Conservation (phyloP, 805 yeast genomes). For the Lachancea nothofagi region DNA sequence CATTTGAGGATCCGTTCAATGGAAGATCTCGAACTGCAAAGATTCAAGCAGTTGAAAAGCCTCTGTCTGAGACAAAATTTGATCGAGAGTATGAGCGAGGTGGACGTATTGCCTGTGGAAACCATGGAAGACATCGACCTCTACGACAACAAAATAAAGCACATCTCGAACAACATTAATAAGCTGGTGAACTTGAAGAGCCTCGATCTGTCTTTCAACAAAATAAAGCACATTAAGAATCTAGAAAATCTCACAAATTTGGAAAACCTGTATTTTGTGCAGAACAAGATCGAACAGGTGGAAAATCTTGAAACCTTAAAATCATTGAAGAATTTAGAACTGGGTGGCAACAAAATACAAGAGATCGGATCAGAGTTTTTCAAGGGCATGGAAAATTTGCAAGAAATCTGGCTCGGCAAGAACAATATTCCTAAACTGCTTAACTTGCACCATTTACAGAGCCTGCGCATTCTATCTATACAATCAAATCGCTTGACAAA, state of each 20-base stretch:
- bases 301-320: constrained; percentile 54
- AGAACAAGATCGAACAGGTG: constrained; percentile 74
- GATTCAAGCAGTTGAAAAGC: constrained; percentile 52
- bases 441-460: constrained; percentile 52
- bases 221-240: constrained; percentile 79
- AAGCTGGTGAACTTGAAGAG: constrained; percentile 50
- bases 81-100: constrained; percentile 62
- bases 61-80: constrained; percentile 81
- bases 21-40: constrained; percentile 51
- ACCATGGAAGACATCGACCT: constrained; percentile 73
- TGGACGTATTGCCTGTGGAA: constrained; percentile 54
- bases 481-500: constrained; percentile 79
- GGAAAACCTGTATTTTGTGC: constrained; percentile 76
- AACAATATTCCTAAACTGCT: constrained; percentile 64
- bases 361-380: constrained; percentile 42
- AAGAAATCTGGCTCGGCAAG: constrained; percentile 89
- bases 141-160: constrained; percentile 87
- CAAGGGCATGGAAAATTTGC: constrained; percentile 48
- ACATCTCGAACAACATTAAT: constrained; percentile 66
- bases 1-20: constrained; percentile 64
- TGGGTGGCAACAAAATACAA: constrained; percentile 77
- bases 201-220: constrained; percentile 85
- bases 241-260: constrained; percentile 56
- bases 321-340: constrained; percentile 64
- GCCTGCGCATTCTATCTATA: constrained; percentile 72